Percentiles rank a stretch among this genome's conserved stretches.
phyloP scores from a whole-genome alignment of 2,329 filamentous ascomycete species.

The Lasiodiplodia theobromae region DNA sequence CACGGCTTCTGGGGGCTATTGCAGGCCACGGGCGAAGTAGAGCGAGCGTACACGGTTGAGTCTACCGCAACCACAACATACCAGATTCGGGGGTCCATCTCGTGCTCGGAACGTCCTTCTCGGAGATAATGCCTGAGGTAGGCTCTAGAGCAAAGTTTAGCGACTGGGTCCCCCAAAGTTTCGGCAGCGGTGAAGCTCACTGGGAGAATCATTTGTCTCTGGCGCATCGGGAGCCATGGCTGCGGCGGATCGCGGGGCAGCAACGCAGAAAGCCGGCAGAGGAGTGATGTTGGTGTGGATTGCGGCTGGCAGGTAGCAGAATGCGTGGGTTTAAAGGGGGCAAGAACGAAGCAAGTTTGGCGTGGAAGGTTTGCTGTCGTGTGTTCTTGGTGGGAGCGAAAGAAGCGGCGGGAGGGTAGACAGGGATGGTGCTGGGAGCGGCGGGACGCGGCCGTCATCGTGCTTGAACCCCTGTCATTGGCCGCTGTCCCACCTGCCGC shows the following conservation, averaged over 20 bases:
- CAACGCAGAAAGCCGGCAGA: background rate
- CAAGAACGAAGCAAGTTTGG: background rate
- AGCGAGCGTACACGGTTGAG: conserved; percentile 26
- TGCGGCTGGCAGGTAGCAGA: background rate
- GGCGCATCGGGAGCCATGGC: conserved; percentile 41
- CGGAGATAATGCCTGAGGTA: conserved; percentile 45
- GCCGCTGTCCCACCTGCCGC: background rate
- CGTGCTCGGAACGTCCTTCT: conserved; percentile 34
- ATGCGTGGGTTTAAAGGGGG: background rate
- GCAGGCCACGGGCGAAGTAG: conserved; percentile 6
- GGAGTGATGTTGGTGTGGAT: background rate
- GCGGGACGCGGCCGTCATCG: conserved; percentile 11
- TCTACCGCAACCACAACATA: conserved; percentile 43
- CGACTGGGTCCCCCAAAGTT: background rate
- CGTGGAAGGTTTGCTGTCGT: conserved; percentile 1
- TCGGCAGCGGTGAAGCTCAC: conserved; percentile 35
- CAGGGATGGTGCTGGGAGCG: conserved; percentile 19
- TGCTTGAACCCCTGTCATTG: conserved; percentile 10
- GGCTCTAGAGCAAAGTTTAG: conserved; percentile 36
- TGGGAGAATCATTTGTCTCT: conserved; percentile 50
- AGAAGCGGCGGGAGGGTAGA: background rate
- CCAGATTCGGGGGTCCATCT: conserved; percentile 55
- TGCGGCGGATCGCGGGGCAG: background rate
- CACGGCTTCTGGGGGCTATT: background rate
- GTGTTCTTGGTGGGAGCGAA: background rate